Conservation (phyloP, 2,329 filamentous ascomycete species). For the Aspergillus chevalieri region DNA sequence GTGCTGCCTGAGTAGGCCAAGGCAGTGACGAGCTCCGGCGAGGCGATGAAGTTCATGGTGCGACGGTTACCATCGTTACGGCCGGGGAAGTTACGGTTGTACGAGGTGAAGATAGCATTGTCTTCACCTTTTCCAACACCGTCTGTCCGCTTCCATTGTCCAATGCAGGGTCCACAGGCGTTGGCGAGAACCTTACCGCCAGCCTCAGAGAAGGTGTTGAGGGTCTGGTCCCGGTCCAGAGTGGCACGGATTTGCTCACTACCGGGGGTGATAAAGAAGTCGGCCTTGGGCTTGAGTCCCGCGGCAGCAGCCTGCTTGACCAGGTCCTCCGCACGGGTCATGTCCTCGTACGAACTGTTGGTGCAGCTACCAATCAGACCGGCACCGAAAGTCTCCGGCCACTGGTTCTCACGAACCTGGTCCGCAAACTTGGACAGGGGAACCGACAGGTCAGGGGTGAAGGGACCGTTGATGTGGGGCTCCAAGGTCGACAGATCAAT, state of each 20-base stretch:
- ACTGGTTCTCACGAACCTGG: slow-evolving; percentile 73
- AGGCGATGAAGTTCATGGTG: slow-evolving; percentile 98
- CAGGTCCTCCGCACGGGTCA: slow-evolving; percentile 89
- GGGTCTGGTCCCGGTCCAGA: slow-evolving; percentile 78
- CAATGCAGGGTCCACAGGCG: slow-evolving; percentile 89
- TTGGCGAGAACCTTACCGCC: slow-evolving; percentile 89
- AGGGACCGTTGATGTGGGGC: slow-evolving; percentile 94
- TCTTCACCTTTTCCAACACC: slow-evolving; percentile 73
- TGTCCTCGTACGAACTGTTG: slow-evolving; percentile 97
- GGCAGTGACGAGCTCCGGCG: slow-evolving; percentile 91
- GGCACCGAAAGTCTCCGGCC: slow-evolving; percentile 86
- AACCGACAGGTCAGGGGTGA: slow-evolving; percentile 91
- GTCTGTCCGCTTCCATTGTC: slow-evolving; percentile 91
- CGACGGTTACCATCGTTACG: slow-evolving; percentile 94
- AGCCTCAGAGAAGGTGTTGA: slow-evolving; percentile 76
- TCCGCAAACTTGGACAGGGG: slow-evolving; percentile 86
- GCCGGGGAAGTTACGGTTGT: slow-evolving; percentile 97
- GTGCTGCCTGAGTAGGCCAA: slow-evolving; percentile 90
- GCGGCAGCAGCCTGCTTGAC: slow-evolving; percentile 85
- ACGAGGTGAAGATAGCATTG: slow-evolving; percentile 94
- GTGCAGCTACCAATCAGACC: slow-evolving; percentile 97
- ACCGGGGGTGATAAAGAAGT: slow-evolving; percentile 94
- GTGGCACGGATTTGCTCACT: slow-evolving; percentile 96
- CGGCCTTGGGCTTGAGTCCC: slow-evolving; percentile 80
- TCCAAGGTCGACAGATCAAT: slow-evolving; percentile 88